These are phyloP conservation scores for Stachybotrys chartarum DNA, from an alignment of 2,329 filamentous ascomycete species.

Conservation along the genomic window DNA sequence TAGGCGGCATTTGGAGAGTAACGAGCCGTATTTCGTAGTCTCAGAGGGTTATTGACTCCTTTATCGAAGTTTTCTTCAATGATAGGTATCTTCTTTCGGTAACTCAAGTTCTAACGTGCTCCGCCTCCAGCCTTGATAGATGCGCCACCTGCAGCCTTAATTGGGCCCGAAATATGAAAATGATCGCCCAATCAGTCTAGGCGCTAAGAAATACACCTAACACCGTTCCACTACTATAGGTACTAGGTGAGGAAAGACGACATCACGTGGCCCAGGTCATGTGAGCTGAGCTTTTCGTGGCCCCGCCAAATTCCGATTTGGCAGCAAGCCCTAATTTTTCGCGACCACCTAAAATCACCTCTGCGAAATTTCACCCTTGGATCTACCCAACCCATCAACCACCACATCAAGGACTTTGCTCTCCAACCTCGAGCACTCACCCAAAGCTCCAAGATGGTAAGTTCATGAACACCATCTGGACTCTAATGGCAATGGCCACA, in stretches of 20 bases:
- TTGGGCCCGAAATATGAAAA: not conserved
- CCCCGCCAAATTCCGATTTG: not conserved
- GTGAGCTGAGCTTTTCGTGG: not conserved
- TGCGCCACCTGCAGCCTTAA: not conserved
- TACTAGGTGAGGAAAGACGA: too few species aligned
- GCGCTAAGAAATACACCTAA: not conserved
- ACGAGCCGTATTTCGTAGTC: not conserved
- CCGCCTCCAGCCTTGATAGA: not conserved
- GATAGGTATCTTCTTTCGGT: too few species aligned
- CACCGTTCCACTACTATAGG: too few species aligned
- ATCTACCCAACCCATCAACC: slow-evolving; percentile 17
- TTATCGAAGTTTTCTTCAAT: too few species aligned
- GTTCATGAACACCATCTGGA: slow-evolving; percentile 22
- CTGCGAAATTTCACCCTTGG: slow-evolving; percentile 15
- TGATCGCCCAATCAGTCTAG: not conserved
- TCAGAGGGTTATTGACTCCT: too few species aligned
- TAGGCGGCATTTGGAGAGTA: slow-evolving; percentile 59
- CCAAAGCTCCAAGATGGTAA: slow-evolving; percentile 35
- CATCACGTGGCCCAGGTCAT: not conserved
- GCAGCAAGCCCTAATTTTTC: slow-evolving; percentile 29
- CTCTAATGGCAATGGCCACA: slow-evolving; percentile 28
- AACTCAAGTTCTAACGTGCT: not conserved
- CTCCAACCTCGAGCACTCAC: slow-evolving; percentile 27
- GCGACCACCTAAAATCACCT: slow-evolving; percentile 21
- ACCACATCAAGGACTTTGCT: slow-evolving; percentile 25